Evolutionary conservation across 306 rosid species (phyloP).

Genomic region (Castanopsis chinensis): DNA sequence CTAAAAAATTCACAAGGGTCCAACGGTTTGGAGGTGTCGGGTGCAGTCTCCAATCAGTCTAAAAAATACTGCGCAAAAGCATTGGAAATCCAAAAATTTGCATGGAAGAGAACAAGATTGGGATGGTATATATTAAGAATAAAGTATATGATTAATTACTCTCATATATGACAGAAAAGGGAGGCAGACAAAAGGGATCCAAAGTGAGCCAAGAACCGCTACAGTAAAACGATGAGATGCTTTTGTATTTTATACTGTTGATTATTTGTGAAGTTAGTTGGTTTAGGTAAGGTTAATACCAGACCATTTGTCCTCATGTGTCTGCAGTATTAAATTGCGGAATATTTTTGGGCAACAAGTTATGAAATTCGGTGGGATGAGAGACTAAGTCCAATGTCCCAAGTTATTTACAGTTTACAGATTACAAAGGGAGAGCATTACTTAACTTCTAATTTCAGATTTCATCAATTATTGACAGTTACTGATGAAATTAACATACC

Average conservation of each 20-base stretch:
- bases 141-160: not conserved
- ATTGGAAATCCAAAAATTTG: conserved; percentile 43
- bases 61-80: conserved; percentile 22
- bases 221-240: conserved; percentile 35
- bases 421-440: not conserved
- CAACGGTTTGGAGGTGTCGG: conserved; percentile 13
- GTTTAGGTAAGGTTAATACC: conserved; percentile 58
- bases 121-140: conserved; percentile 7
- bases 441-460: not conserved
- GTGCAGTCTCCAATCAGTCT: conserved; percentile 29
- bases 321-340: conserved; percentile 22
- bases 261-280: conserved; percentile 42
- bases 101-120: conserved; percentile 12
- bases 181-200: conserved; percentile 59
- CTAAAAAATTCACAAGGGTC: not conserved
- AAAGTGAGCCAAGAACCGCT: conserved; percentile 47
- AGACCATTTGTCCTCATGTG: conserved; percentile 42
- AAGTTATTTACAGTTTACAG: not conserved
- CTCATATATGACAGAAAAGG: conserved; percentile 19
- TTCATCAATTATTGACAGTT: not conserved
- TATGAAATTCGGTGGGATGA: not conserved
- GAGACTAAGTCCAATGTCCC: not conserved
- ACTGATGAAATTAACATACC: not conserved
- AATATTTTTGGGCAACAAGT: conserved; percentile 4
- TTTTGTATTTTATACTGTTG: conserved; percentile 15